phyloP scores from a whole-genome alignment of 495 filamentous ascomycete species.

The Penicillium diatomitis region DNA sequence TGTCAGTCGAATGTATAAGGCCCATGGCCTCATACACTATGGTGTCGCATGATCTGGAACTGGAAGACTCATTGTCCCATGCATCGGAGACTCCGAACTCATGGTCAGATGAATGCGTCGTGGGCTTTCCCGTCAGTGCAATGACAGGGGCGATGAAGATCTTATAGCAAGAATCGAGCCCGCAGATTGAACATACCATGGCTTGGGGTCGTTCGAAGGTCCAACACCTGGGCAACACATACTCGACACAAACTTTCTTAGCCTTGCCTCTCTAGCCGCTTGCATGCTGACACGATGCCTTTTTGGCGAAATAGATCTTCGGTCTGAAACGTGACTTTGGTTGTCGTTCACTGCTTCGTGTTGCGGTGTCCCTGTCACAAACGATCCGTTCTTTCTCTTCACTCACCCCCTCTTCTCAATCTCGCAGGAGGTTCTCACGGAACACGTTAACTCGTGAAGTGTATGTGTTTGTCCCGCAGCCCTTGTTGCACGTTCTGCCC shows the following conservation, averaged over 20 bases:
- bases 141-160: constrained; percentile 14
- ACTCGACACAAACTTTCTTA: constrained; percentile 4
- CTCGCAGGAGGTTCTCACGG: constrained; percentile 11
- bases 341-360: constrained; percentile 4
- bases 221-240: constrained; percentile 19
- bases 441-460: constrained; percentile 27
- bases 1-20: constrained; percentile 5
- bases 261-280: neutral
- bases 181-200: constrained; percentile 8
- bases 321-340: constrained; percentile 1
- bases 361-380: constrained; percentile 14
- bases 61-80: too few relatives aligned
- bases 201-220: constrained; percentile 1
- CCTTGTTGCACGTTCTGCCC: constrained; percentile 23
- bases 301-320: neutral
- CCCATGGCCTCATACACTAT: neutral
- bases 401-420: constrained; percentile 11
- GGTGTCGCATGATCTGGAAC: too few relatives aligned
- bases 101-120: too few relatives aligned
- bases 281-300: constrained; percentile 2
- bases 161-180: constrained; percentile 9
- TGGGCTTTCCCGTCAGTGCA: neutral
- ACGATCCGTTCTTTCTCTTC: constrained; percentile 6
- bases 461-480: constrained; percentile 24
- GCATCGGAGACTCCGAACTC: too few relatives aligned